Percentiles rank a stretch among this genome's conserved stretches.
These are phyloP conservation scores for Petunia hybrid DNA, from an alignment of 305 asterid species.

Conservation along the genomic window DNA sequence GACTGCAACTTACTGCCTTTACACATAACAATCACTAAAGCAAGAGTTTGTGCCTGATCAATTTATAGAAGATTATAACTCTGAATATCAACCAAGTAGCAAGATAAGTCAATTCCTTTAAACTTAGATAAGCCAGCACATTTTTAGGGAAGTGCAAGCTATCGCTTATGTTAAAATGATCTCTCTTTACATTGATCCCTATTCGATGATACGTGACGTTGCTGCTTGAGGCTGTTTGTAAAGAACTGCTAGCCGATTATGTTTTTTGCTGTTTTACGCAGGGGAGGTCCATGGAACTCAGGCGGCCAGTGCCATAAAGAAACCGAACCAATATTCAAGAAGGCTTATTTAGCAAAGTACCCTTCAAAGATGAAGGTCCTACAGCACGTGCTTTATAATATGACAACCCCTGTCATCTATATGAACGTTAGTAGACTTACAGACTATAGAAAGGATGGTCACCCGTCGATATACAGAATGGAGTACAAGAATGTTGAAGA, in stretches of 20 bases:
- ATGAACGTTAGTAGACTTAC: conserved; percentile 81
- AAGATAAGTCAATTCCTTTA: background rate
- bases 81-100: background rate
- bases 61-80: background rate
- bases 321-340: conserved; percentile 72
- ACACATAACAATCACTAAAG: background rate
- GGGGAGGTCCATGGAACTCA: conserved; percentile 96
- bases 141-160: background rate
- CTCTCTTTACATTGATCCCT: background rate
- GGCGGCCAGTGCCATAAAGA: conserved; percentile 91
- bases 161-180: background rate
- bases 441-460: conserved; percentile 82
- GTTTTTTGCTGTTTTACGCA: conserved; percentile 40
- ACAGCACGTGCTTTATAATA: conserved; percentile 64
- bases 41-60: background rate
- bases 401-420: conserved; percentile 66
- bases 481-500: conserved; percentile 55
- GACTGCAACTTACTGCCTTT: background rate
- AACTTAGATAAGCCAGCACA: background rate
- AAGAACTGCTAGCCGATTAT: background rate
- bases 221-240: background rate
- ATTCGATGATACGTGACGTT: background rate
- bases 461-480: conserved; percentile 84
- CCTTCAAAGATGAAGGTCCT: conserved; percentile 81
- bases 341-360: conserved; percentile 63